Conservation (phyloP, 2,329 filamentous ascomycete species). For the Neofusicoccum sp. region DNA sequence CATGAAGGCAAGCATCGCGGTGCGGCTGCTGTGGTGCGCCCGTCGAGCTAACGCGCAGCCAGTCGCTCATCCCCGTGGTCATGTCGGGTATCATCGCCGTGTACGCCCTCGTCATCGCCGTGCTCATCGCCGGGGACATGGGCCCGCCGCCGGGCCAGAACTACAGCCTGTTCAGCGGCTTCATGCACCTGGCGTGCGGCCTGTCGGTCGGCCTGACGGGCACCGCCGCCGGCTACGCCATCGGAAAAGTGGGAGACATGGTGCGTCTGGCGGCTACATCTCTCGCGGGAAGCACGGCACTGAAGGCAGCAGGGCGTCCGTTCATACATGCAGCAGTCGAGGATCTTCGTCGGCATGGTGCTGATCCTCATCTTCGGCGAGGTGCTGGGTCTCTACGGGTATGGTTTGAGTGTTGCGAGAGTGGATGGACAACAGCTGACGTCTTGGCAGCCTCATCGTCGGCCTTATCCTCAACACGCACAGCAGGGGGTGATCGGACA, state of each 20-base stretch:
- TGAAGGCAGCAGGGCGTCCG: slow-evolving; percentile 66
- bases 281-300: neutral
- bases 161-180: slow-evolving; percentile 88
- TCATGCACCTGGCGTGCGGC: slow-evolving; percentile 91
- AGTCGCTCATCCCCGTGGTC: slow-evolving; percentile 86
- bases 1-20: slow-evolving; percentile 70
- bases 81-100: slow-evolving; percentile 99
- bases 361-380: slow-evolving; percentile 98
- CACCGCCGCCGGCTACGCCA: slow-evolving; percentile 60
- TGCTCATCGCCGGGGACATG: slow-evolving; percentile 92
- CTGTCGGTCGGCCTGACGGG: slow-evolving; percentile 67
- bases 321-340: slow-evolving; percentile 93
- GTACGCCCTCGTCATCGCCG: slow-evolving; percentile 94
- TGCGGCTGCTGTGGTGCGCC: slow-evolving; percentile 19
- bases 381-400: slow-evolving; percentile 96
- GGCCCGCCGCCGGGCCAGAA: slow-evolving; percentile 66
- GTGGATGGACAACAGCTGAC: slow-evolving; percentile 1
- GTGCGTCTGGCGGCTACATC: slow-evolving; percentile 49
- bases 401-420: slow-evolving; percentile 37
- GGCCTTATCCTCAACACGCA: slow-evolving; percentile 92
- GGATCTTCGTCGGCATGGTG: slow-evolving; percentile 98
- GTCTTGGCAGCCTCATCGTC: slow-evolving; percentile 73
- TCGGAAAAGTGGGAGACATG: slow-evolving; percentile 92
- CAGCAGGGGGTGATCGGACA: slow-evolving; percentile 57
- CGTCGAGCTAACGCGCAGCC: slow-evolving; percentile 16